Base-by-base conservation (phyloP, 352 stramenopile genomes). In the Pythium utonaiense region DNA sequence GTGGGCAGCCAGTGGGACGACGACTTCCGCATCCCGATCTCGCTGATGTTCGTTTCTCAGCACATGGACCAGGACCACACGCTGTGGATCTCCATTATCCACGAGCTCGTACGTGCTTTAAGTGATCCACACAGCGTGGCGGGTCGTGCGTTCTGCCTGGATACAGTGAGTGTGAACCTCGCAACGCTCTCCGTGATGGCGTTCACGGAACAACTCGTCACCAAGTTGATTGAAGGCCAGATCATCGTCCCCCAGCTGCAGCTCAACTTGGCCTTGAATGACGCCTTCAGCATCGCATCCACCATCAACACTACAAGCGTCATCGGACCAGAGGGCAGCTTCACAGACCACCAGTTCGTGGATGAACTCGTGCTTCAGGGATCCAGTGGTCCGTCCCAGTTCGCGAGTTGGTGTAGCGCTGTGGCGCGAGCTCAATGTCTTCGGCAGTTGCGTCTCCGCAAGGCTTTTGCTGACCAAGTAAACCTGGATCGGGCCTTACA, bases 91-190 rank as follows among this genome's bases (percentile, higher is more conserved):
- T 48, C 44, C 19, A 47, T 62, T 21, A 36, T 62, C 3, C 44
- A 62, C 31, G 30, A 62, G 14, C 55, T 62, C 33, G 44, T 10
- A n/a, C n/a, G n/a, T n/a, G n/a, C n/a, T n/a, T n/a, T n/a, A n/a
- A n/a, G n/a, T n/a, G 55, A 62, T 13, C 31, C 44, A 0, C 3
- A 31, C 3, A 24, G 55, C 3, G n/a, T 17, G 5, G n/a, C 24
- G 2, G 24, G 44, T 24, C 16, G 28, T n/a, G 30, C 30, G 8
- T 44, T 62, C 9, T 24, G 22, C 6, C 55, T 48, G 6, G 55
- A 34, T 16, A 27, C 44, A 10, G 38, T 62, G 14, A 22, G 19
- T 22, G 14, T 62, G 31, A 47, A 42, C 21, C 30, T 62, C 8
- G 24, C 22, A 3, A 53, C 33, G 17, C 21, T 47, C 1, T 47